phyloP scores from a whole-genome alignment of 768 basidiomycete species.

The Stropharia rugosoannulata region DNA sequence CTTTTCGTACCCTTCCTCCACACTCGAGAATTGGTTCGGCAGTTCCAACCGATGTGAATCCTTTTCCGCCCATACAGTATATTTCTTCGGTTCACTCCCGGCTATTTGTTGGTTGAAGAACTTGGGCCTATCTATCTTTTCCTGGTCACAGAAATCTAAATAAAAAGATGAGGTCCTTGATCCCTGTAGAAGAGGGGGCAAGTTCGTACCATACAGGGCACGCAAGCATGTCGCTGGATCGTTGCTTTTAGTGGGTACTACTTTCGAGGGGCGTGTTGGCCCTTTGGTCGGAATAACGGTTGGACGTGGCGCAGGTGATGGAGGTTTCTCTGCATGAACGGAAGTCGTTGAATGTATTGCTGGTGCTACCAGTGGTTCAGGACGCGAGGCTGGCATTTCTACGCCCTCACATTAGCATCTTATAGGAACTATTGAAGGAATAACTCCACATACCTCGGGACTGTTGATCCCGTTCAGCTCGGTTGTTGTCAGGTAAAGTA shows the following conservation, averaged over 20 bases:
- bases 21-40: constrained; percentile 34
- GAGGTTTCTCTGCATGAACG: too few relatives aligned
- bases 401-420: background rate
- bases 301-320: too few relatives aligned
- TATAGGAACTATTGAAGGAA: background rate
- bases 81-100: constrained; percentile 24
- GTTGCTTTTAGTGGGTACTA: background rate
- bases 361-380: background rate
- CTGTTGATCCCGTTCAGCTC: background rate
- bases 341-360: too few relatives aligned
- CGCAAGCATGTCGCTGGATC: constrained; percentile 10
- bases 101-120: constrained; percentile 29
- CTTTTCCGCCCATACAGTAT: constrained; percentile 48
- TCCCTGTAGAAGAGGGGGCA: background rate
- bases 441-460: background rate
- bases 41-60: constrained; percentile 43
- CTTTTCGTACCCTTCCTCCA: constrained; percentile 39
- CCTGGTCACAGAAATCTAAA: constrained; percentile 21
- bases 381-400: background rate
- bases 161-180: background rate
- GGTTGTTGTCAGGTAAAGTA: background rate
- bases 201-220: constrained; percentile 15
- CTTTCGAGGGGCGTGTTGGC: too few relatives aligned
- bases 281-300: background rate
- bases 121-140: constrained; percentile 25